Evolutionary conservation across 129 eudicot species (phyloP).

Genomic region (Centaurea solstitialis): DNA sequence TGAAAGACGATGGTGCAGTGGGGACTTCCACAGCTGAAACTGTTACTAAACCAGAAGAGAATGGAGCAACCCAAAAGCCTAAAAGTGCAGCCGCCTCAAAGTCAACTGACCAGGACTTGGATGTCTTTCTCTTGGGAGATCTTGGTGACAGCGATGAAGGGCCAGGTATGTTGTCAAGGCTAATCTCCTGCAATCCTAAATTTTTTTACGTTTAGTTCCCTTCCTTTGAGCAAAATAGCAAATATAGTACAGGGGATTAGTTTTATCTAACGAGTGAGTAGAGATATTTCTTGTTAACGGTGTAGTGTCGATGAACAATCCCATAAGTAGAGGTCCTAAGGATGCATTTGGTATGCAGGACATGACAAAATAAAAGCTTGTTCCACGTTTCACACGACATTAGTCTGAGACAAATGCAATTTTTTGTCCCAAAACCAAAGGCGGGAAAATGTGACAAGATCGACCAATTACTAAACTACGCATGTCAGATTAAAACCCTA

Average conservation of each 20-base stretch:
- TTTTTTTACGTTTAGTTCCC: neutral
- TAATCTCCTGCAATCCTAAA: neutral
- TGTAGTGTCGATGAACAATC: no score
- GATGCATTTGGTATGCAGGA: no score
- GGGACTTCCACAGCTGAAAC: conserved; percentile 41
- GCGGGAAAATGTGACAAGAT: no score
- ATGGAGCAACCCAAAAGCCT: conserved; percentile 39
- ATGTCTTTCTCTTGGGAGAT: conserved; percentile 95
- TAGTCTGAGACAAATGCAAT: neutral
- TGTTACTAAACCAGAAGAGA: conserved; percentile 45
- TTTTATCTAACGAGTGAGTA: no score
- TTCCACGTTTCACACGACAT: neutral
- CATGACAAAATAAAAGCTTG: neutral
- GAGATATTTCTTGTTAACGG: no score
- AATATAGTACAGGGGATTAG: neutral
- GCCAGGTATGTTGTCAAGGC: conserved; percentile 55
- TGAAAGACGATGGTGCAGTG: conserved; percentile 42
- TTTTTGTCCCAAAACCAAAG: neutral
- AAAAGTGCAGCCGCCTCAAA: conserved; percentile 49
- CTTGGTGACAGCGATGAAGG: conserved; percentile 94
- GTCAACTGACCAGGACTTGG: conserved; percentile 82
- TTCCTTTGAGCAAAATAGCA: neutral
- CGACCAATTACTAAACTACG: no score
- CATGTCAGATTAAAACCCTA: no score
- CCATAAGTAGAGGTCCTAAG: no score